Evolutionary conservation across 1,284 basidiomycete genomes (phyloP).

Genomic region (Singerocomus inundabilis): DNA sequence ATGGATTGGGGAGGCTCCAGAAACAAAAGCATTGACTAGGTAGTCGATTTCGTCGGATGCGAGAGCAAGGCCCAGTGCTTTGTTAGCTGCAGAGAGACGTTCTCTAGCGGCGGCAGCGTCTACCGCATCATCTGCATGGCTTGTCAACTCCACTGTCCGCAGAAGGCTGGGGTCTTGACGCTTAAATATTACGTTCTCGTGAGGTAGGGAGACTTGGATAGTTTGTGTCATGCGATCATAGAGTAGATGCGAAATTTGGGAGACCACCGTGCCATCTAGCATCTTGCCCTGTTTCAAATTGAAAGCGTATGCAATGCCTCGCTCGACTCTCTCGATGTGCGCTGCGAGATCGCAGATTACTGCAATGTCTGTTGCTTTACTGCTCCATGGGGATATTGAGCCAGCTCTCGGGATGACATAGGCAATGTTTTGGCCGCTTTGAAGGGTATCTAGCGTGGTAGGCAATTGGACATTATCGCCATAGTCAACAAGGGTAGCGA

Average conservation of each 20-base stretch:
- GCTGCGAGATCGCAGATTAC: conserved; percentile 76
- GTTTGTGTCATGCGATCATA: conserved; percentile 97
- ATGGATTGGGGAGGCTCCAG: conserved; percentile 58
- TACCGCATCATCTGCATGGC: conserved; percentile 29
- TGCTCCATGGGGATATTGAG: conserved; percentile 93
- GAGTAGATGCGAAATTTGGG: conserved; percentile 62
- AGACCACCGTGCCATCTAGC: conserved; percentile 45
- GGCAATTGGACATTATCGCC: conserved; percentile 73
- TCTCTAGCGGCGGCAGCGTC: conserved; percentile 42
- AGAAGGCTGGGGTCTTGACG: conserved; percentile 70
- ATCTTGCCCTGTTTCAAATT: conserved; percentile 41
- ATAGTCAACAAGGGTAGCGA: conserved; percentile 82
- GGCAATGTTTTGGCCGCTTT: conserved; percentile 45
- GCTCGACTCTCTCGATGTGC: conserved; percentile 79
- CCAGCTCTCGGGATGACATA: conserved; percentile 81
- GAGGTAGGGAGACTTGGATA: conserved; percentile 58
- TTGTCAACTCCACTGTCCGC: conserved; percentile 62
- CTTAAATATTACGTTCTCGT: conserved; percentile 66
- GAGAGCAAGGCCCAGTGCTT: conserved; percentile 86
- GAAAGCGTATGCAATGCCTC: conserved; percentile 78
- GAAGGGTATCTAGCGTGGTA: conserved; percentile 44
- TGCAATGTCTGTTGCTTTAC: conserved; percentile 97
- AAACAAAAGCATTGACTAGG: conserved; percentile 85
- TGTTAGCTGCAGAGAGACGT: conserved; percentile 78
- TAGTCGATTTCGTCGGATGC: conserved; percentile 91